Base-by-base conservation (phyloP, 495 filamentous ascomycete genomes). In the Pyrenopolyporus hunteri region DNA sequence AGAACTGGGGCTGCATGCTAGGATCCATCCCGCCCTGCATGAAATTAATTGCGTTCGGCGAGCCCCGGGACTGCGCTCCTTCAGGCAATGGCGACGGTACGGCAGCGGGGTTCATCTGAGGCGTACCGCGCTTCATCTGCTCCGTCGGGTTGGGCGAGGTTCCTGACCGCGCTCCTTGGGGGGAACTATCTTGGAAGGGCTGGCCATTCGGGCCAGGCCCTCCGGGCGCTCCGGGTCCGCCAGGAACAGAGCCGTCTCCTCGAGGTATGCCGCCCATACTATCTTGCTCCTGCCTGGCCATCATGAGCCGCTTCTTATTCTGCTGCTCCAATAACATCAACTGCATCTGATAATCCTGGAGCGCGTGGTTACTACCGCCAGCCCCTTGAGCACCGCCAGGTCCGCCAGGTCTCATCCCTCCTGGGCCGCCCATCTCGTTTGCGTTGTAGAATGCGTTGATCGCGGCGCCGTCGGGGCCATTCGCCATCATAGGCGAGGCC, bases 271-370 rank as follows among this genome's bases (percentile, higher is more conserved):
- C 66, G 35, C 80, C 77, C 73, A 89, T 86, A 61, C 77, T 89
- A 64, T 97, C 92, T 76, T 97, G 93, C 74, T 98, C 94, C 75
- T 96, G 91, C 36, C 94, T 87, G 55, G 94, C 94, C 93, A 97
- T 95, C 83, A 97, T 88, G 67, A 98, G 78, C 17, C 94, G 82
- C 69, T 93, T 94, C 83, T 98, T 98, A 67, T 98, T 98, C 73
- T 98, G 94, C 76, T 98, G 94, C 74, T 98, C 94, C 33, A 98
- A 86, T 50, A 98, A 74, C 94, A 98, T 97, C 70, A 98, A 80
- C 69, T 98, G 94, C 94, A 97, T 97, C 77, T 98, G 94, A 74
- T 98, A 98, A 73, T 98, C 95, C 72, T 97, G 93, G 50, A 98
- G 80, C 31, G 95, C 95, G 73, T 97, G 93, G 68, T 94, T 97